Base-by-base conservation (phyloP, 192 early-diverging fungal genomes). In the Geranomyces michiganensis region DNA sequence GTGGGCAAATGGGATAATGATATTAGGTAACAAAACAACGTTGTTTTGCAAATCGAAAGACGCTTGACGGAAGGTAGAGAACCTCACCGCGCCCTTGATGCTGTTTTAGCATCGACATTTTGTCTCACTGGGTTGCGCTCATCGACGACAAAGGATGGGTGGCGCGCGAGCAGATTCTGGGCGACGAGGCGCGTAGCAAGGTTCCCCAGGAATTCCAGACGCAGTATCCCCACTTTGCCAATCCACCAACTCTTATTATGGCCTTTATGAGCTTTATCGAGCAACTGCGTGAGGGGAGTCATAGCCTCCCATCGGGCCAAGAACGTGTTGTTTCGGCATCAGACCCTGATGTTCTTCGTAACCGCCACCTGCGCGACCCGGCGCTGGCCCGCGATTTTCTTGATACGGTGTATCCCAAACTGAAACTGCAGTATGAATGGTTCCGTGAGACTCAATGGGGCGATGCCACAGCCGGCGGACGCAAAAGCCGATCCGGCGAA, bases 131-230 rank as follows among this genome's bases (percentile, higher is more conserved):
- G 96, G 80, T 83, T 45, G 67, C 74, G 44, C 81, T 89, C 68
- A 93, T 94, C 76, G 92, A 96, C 64, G 77, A 81, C 17, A 73
- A 78, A 9, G 96, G 96, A 5, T 98, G 96, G 96, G 89, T 98
- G n/a, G 92, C 90, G 0, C 84, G 94, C 17, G 94, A 98, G 73
- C 94, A 96, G 78, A 96, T 98, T 68, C 78, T 98, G 22, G 96
- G 96, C 19, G 91, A 91, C 30, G 96, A 98, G 68, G 92, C 94
- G 0, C 84, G 94, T 27, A 93, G 91, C 79, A 94, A 93, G 70
- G 81, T 97, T 10, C 94, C 94, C 1, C 31, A 74, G 24, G 92
- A 96, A 82, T 98, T 98, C 80, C 94, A 95, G 67, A 91, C 88
- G 9, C 96, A 98, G 74, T 94, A 92, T 68, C 90, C 93, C 3